These are phyloP conservation scores for Sechiopsis laciniata DNA, from an alignment of 306 rosid species.

Conservation along the genomic window DNA sequence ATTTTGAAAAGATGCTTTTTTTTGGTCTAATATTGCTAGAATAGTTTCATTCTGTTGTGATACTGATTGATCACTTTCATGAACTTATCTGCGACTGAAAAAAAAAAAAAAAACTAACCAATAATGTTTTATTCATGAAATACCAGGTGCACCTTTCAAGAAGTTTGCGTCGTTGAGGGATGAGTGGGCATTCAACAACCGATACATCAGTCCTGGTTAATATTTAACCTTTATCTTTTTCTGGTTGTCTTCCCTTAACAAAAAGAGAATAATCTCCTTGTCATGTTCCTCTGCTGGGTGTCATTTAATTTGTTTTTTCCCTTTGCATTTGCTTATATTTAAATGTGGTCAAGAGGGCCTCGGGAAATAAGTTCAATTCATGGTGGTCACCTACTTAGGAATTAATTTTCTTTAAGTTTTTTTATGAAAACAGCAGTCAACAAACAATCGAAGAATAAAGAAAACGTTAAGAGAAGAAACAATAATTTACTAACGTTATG, in stretches of 20 bases:
- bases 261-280: no score
- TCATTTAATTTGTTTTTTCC: background rate
- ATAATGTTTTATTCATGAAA: slow-evolving; percentile 20
- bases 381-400: no score
- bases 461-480: no score
- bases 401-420: no score
- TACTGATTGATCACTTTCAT: background rate
- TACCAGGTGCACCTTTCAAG: slow-evolving; percentile 87
- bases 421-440: no score
- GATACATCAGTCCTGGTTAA: slow-evolving; percentile 87
- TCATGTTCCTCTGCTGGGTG: background rate
- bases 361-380: no score
- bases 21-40: background rate
- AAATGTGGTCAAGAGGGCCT: no score
- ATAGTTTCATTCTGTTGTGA: slow-evolving; percentile 4
- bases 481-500: no score
- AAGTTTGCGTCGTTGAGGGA: slow-evolving; percentile 76
- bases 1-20: background rate
- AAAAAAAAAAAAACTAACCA: slow-evolving; percentile 9
- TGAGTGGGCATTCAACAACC: slow-evolving; percentile 84
- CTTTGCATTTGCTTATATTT: background rate
- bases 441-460: no score
- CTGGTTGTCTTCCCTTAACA: background rate
- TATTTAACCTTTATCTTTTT: slow-evolving; percentile 7
- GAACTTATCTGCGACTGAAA: slow-evolving; percentile 19